Conservation (phyloP, 208 protist species). For the Sergeia podlipaevii region DNA sequence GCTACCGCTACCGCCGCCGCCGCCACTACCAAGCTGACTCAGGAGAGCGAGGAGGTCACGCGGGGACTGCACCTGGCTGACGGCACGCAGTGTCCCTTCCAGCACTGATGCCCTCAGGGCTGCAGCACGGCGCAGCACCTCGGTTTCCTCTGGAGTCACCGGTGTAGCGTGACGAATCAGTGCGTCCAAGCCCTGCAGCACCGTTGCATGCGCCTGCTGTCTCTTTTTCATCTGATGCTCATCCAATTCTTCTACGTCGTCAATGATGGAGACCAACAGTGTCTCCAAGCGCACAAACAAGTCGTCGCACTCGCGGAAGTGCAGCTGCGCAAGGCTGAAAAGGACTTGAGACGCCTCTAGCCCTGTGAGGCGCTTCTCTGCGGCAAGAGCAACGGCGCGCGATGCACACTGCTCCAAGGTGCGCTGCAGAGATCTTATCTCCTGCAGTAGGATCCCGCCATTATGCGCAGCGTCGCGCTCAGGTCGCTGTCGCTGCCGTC, state of each 20-base stretch:
- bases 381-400: constrained; percentile 2
- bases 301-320: neutral
- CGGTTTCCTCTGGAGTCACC: constrained; percentile 8
- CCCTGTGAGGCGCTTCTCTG: constrained; percentile 5
- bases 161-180: constrained; percentile 10
- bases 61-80: constrained; percentile 10
- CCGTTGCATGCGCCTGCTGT: neutral
- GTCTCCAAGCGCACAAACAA: constrained; percentile 6
- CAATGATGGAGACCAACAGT: neutral
- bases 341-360: constrained; percentile 30
- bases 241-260: neutral
- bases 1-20: too few relatives aligned
- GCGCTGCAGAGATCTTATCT: neutral
- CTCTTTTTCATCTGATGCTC: neutral
- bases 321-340: constrained; percentile 16
- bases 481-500: neutral
- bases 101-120: constrained; percentile 13
- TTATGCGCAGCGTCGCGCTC: neutral
- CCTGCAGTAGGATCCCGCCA: neutral
- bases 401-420: neutral
- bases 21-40: constrained; percentile 12
- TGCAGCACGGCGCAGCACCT: constrained; percentile 9
- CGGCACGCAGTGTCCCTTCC: constrained; percentile 7
- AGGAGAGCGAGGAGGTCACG: constrained; percentile 29
- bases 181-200: constrained; percentile 17